Conservation (phyloP, 106 monocot genomes). For the Dioscorea dumetorum region DNA sequence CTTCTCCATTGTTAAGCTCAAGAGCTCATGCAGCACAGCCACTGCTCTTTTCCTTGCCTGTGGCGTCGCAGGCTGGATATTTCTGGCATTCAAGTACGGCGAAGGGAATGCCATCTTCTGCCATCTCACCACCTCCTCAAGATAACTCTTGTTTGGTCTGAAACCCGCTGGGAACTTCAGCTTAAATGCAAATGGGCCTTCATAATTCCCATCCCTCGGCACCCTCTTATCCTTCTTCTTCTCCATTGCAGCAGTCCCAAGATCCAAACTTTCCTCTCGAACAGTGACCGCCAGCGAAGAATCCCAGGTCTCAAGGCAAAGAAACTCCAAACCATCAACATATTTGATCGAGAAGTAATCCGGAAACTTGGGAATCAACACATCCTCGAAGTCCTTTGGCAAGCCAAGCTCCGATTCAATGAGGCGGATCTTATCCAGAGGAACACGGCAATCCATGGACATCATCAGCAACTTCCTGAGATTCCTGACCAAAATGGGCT, state of each 20-base stretch:
- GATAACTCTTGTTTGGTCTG: conserved; percentile 60
- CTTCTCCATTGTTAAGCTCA: conserved; percentile 84
- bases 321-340: conserved; percentile 34
- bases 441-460: conserved; percentile 81
- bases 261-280: conserved; percentile 63
- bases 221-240: conserved; percentile 16
- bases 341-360: conserved; percentile 44
- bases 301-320: conserved; percentile 92
- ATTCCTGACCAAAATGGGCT: conserved; percentile 63
- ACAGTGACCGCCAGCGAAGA: conserved; percentile 64
- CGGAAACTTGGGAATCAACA: conserved; percentile 58
- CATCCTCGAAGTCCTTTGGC: conserved; percentile 34
- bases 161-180: conserved; percentile 64
- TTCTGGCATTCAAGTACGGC: conserved; percentile 74
- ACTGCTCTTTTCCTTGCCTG: conserved; percentile 80
- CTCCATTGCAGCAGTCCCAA: conserved; percentile 2
- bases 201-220: conserved; percentile 58
- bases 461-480: conserved; percentile 86
- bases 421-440: conserved; percentile 67
- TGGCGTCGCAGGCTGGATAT: conserved; percentile 54
- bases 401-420: conserved; percentile 63
- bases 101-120: conserved; percentile 92
- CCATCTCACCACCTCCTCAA: conserved; percentile 73
- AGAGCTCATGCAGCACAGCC: conserved; percentile 74
- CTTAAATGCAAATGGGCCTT: conserved; percentile 64